Evolutionary conservation across 768 basidiomycete species (phyloP).

Genomic region (Neoboletus brunneissimus): DNA sequence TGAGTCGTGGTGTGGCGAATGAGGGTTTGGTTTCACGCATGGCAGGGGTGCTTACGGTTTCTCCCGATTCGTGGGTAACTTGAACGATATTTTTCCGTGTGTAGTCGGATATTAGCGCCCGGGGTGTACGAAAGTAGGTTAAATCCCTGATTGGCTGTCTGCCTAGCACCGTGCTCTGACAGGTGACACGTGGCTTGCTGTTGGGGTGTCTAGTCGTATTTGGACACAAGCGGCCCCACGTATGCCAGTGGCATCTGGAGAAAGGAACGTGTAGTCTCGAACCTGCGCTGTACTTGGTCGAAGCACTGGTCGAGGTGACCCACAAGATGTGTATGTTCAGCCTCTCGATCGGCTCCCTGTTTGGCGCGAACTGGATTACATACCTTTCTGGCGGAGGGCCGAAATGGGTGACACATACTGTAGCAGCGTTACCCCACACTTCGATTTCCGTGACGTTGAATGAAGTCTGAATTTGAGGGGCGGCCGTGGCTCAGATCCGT

Average conservation of each 20-base stretch:
- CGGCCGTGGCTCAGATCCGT: constrained; percentile 22
- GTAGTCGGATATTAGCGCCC: background rate
- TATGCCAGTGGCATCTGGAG: constrained; percentile 55
- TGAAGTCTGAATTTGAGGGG: background rate
- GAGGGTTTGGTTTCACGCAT: background rate
- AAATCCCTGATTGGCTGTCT: background rate
- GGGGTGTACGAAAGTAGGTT: constrained; percentile 45
- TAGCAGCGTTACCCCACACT: constrained; percentile 21
- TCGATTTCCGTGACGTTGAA: constrained; percentile 4
- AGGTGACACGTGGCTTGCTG: background rate
- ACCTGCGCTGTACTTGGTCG: constrained; percentile 2
- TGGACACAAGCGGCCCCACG: constrained; percentile 35
- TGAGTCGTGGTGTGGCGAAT: constrained; percentile 28
- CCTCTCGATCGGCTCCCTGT: constrained; percentile 4
- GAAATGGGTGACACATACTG: background rate
- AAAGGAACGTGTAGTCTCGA: constrained; percentile 61
- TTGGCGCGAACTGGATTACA: background rate
- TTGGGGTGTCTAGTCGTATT: background rate
- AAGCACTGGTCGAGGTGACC: background rate
- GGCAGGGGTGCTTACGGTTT: background rate
- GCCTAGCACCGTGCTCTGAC: background rate
- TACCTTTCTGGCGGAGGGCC: background rate
- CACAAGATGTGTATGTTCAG: background rate
- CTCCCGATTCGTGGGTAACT: background rate
- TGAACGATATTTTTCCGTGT: background rate